Conservation (phyloP, 768 basidiomycete species). For the Hortiboletus campestris region DNA sequence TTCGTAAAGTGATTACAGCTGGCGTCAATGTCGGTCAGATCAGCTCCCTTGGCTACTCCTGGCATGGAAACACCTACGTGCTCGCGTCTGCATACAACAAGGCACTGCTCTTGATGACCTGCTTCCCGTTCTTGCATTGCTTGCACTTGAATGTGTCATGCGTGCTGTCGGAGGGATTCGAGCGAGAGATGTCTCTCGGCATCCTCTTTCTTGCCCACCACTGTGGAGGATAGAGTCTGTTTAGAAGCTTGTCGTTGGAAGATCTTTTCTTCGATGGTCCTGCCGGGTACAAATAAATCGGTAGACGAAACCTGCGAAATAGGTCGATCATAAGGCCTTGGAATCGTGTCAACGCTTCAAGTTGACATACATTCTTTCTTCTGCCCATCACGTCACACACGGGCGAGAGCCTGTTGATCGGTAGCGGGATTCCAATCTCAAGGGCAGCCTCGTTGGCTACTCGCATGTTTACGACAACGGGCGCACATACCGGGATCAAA, state of each 20-base stretch:
- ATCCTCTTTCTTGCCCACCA: constrained; percentile 96
- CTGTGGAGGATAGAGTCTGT: constrained; percentile 95
- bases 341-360: neutral
- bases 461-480: neutral
- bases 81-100: constrained; percentile 95
- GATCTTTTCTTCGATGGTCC: constrained; percentile 98
- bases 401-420: constrained; percentile 96
- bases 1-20: constrained; percentile 99
- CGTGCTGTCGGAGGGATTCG: constrained; percentile 85
- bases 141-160: constrained; percentile 99
- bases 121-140: constrained; percentile 83
- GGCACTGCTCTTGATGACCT: constrained; percentile 77
- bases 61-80: constrained; percentile 63
- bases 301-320: constrained; percentile 83
- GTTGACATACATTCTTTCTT: constrained; percentile 95
- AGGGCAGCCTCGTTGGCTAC: neutral
- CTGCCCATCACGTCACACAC: constrained; percentile 99
- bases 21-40: constrained; percentile 1
- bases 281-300: constrained; percentile 96
- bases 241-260: constrained; percentile 97
- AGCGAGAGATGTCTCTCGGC: constrained; percentile 92
- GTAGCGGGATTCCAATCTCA: constrained; percentile 99
- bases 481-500: constrained; percentile 79
- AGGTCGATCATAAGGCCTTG: neutral
- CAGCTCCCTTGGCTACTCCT: neutral